Evolutionary conservation across 495 filamentous ascomycete species (phyloP), one percentile per base, ranked within the genome.

Genomic region (Hypoxylon trugodes): DNA sequence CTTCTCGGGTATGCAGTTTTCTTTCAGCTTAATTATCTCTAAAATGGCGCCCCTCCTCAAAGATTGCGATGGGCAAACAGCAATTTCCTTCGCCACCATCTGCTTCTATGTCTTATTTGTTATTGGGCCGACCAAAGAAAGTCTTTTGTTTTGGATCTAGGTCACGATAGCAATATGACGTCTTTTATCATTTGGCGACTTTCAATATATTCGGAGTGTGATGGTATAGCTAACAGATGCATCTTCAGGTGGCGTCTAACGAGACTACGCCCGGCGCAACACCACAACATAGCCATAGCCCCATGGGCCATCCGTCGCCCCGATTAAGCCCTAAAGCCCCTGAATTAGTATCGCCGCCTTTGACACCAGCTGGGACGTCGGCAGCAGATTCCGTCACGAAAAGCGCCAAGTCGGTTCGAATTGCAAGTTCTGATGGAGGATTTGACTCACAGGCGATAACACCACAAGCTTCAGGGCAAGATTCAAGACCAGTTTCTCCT

Each of bases 271-370:
- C 70, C 51, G 43, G 70, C 54, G 68, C 70, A 46, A 73, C 70
- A 51, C 70, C 70, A 7, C 70, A 73, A 25, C 70, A 68, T 45
- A 73, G 68, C 38, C 64, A 73, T 57, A 73, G 70, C 26, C 70
- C 70, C 26, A 68, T 70, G 42, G 70, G 73, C 43, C 79, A 74
- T 50, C 70, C 69, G 37, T 82, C 80, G 49, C 80, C 80, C 19
- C 74, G 65, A 40, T 67, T 80, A 7, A 75, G 66, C 40, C 73
- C 79, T n/a, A 77, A 67, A 50, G 74, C 78, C 19, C 81, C 87
- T 43, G 82, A 87, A 41, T 87, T 93, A 80, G 88, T 94, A 63
- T 95, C 93, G 10, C 95, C 95, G 59, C 93, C 92, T 18, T 84
- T 98, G 10, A 96, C 94, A 3, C 94, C 95, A 25, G 87, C 92